Base-by-base conservation (phyloP, 768 basidiomycete genomes). In the Rhizopogon vinicolor region DNA sequence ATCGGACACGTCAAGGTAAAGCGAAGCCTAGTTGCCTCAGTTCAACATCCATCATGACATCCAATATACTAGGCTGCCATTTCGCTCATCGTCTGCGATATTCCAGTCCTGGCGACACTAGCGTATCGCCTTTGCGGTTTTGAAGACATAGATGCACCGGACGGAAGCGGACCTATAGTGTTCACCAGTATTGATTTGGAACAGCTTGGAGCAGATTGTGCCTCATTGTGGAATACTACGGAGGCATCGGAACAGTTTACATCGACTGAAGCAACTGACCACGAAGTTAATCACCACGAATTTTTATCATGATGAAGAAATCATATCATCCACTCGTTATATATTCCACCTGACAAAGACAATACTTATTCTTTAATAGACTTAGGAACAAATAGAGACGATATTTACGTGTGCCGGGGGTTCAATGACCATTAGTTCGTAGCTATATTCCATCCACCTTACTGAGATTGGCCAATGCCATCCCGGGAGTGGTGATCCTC, bases 1-100 rank as follows among this genome's bases (percentile, higher is more conserved):
- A 54, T 59, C n/a, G 65, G 51, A 18, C 61, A 68, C 9, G 53
- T 67, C 56, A 66, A 66, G 44, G 56, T 58, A 41, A 42, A 45
- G n/a, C n/a, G 10, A 45, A 31, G 10, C 12, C 10, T 18, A 18
- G n/a, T 31, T 10, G 12, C 19, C 19, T 43, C 13, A 3, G 3
- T 25, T 12, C 41, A 19, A 59, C 49, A 22, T 60, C 53, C 33
- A 56, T 59, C 14, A 33, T 19, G 25, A 10, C 37, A 29, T 22
- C 41, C 52, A 2, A 48, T 31, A 48, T 39, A 35, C 35, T 35
- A 67, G 63, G 55, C 54, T 25, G 64, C 62, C 28, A 44, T 65
- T 45, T 58, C 64, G 7, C 31, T 64, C 14, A 37, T 68, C 13
- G 51, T 59, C 25, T 54, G 58, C 35, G 53, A 65, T 41, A 51